Evolutionary conservation across 1,284 basidiomycete genomes (phyloP).

Genomic region (Stygiomarasmius scandens): DNA sequence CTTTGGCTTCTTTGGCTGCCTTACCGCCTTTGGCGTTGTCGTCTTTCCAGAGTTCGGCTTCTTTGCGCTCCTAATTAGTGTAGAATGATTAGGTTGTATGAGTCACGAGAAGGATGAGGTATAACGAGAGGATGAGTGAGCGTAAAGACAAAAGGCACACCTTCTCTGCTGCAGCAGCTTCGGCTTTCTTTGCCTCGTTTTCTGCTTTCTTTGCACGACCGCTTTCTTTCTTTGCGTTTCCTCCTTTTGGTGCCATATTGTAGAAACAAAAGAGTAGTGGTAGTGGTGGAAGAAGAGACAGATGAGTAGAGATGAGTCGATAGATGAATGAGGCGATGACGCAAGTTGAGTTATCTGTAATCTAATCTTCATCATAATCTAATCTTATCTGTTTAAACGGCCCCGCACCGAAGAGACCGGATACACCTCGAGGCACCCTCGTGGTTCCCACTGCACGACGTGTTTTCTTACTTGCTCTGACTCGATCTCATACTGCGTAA

Average conservation of each 20-base stretch:
- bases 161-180: constrained; percentile 58
- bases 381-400: background rate
- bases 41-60: constrained; percentile 79
- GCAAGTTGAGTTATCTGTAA: background rate
- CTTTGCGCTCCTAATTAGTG: constrained; percentile 65
- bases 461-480: background rate
- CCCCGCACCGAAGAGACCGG: background rate
- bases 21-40: constrained; percentile 64
- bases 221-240: constrained; percentile 87
- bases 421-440: constrained; percentile 6
- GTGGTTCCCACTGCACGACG: background rate
- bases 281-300: constrained; percentile 5
- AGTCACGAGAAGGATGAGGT: no score
- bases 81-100: constrained; percentile 5
- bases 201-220: constrained; percentile 92
- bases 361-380: constrained; percentile 9
- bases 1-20: constrained; percentile 69
- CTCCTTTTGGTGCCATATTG: constrained; percentile 81
- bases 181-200: constrained; percentile 82
- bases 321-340: background rate
- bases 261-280: background rate
- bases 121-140: no score
- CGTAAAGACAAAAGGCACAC: constrained; percentile 35
- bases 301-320: constrained; percentile 1
- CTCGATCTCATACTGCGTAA: background rate